Evolutionary conservation across 345 rosid genomes (phyloP), one percentile per base, ranked within the genome.

Genomic region (Anastatica hierochuntica): DNA sequence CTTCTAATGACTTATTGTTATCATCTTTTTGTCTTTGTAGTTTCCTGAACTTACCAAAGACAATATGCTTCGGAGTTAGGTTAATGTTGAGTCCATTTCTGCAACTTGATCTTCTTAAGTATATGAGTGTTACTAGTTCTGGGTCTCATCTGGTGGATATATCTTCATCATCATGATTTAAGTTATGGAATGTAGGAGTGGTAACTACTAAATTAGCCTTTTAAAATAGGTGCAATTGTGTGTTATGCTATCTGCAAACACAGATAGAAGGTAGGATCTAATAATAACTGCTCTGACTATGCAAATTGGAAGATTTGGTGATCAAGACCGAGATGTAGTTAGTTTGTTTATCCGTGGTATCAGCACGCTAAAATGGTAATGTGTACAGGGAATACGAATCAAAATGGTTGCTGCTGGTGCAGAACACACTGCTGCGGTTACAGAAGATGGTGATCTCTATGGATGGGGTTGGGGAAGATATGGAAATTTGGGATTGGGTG

Each of bases 401-500:
- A 92, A 81, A 81, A 72, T 83, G 88, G 94, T 92, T 30, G 95
- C 95, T 56, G 94, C 94, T 62, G 96, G 95, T 64, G 96, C 96
- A 55, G 98, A 92, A 65, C 98, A 92, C 77, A 83, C 94, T 60
- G 96, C 84, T 36, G 98, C 96, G 51, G 79, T 88, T 53, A 70
- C 96, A 53, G 94, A 88, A 77, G 81, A 78, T 58, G 98, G 98
- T 64, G 84, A 77, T 27, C 90, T 92, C 13, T 88, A 83, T 76
- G 98, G 98, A 58, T 92, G 98, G 98, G 98, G 98, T 4, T 87
- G 98, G 96, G 98, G 98, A 7, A 70, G 94, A 36, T 88, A 92
- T 67, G 98, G 96, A 35, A 92, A 92, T 76, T 64, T 92, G 79
- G 98, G 98, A 64, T 76, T 92, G 20, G 98, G 98, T 47, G 98